Evolutionary conservation across 2,329 filamentous ascomycete genomes (phyloP).

Genomic region (Aureobasidium sp.): DNA sequence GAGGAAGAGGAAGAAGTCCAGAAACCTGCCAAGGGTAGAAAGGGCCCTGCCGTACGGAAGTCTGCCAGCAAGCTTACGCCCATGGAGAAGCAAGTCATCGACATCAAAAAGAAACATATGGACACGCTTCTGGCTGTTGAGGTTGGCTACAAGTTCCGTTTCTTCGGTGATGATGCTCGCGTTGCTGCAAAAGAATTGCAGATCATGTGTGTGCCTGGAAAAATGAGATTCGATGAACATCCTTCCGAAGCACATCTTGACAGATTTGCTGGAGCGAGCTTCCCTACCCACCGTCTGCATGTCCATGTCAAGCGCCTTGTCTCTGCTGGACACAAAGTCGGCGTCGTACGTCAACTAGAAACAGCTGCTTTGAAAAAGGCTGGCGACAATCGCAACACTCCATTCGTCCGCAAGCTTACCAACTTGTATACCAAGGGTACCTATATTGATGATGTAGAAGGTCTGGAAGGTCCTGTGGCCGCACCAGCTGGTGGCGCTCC

Average conservation of each 20-base stretch:
- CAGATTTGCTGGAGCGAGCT: conserved; percentile 90
- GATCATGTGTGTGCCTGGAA: conserved; percentile 95
- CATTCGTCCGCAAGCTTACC: conserved; percentile 86
- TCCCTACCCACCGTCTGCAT: conserved; percentile 82
- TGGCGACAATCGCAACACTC: conserved; percentile 86
- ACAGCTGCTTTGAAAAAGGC: conserved; percentile 93
- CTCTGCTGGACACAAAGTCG: conserved; percentile 88
- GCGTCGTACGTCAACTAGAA: conserved; percentile 88
- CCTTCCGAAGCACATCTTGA: conserved; percentile 86
- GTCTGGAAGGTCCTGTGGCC: conserved; percentile 53
- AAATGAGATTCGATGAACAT: conserved; percentile 89
- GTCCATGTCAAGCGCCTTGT: conserved; percentile 93
- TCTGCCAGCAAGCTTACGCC: conserved; percentile 80
- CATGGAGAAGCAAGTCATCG: conserved; percentile 86
- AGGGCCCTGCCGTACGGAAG: conserved; percentile 55
- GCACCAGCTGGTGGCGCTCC: conserved; percentile 51
- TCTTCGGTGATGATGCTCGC: conserved; percentile 92
- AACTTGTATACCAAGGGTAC: conserved; percentile 98
- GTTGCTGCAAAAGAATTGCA: conserved; percentile 82
- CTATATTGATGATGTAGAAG: conserved; percentile 89
- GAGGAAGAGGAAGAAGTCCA: conserved; percentile 47
- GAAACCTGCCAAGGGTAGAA: conserved; percentile 41
- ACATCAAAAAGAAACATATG: conserved; percentile 85
- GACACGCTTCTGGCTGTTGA: conserved; percentile 89
- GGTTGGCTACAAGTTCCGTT: conserved; percentile 95